Conservation (phyloP, 176 grass and related monocot species). For the Phyllostachys edulis region DNA sequence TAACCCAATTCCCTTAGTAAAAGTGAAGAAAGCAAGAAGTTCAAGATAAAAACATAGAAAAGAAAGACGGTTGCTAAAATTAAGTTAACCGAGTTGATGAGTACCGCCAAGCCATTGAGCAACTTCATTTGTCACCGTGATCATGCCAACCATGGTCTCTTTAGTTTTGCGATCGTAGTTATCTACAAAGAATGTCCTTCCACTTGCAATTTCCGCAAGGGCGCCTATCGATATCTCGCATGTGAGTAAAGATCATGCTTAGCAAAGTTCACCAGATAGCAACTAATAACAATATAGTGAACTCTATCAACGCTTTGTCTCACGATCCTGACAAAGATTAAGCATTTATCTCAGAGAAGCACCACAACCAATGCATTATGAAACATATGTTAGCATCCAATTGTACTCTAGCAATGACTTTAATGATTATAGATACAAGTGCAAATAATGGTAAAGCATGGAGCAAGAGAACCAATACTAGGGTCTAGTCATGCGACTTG, state of each 20-base stretch:
- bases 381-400: too few relatives aligned
- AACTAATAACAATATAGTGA: neutral
- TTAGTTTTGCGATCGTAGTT: conserved; percentile 75
- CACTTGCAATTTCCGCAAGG: conserved; percentile 77
- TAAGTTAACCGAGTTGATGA: conserved; percentile 24
- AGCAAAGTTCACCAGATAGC: conserved; percentile 5
- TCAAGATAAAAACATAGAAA: conserved; percentile 14
- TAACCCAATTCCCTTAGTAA: conserved; percentile 81
- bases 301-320: conserved; percentile 9
- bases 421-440: too few relatives aligned
- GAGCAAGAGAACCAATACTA: too few relatives aligned
- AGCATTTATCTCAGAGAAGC: neutral
- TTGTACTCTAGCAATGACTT: too few relatives aligned
- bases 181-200: conserved; percentile 69
- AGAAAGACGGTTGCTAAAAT: conserved; percentile 23
- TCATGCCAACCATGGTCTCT: conserved; percentile 71
- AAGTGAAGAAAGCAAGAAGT: conserved; percentile 30
- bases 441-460: too few relatives aligned
- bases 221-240: conserved; percentile 88
- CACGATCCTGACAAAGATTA: neutral
- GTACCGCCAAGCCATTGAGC: conserved; percentile 85
- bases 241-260: conserved; percentile 17
- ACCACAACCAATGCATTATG: too few relatives aligned
- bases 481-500: too few relatives aligned
- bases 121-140: conserved; percentile 74